These are phyloP conservation scores for Fistulinella cinereoalba DNA, from an alignment of 1,284 basidiomycete species.

Conservation along the genomic window DNA sequence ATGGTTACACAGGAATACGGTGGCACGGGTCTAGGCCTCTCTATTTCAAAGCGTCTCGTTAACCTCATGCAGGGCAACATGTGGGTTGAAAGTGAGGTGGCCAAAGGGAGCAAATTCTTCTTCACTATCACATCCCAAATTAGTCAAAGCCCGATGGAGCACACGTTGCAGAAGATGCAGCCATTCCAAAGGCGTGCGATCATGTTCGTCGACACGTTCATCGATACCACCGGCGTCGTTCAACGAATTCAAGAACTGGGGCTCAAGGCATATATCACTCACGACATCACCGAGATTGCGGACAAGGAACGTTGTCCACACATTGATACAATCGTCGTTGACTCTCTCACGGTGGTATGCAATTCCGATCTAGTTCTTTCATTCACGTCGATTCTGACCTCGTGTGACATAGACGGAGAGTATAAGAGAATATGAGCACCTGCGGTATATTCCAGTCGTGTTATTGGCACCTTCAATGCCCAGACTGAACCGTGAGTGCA, in stretches of 20 bases:
- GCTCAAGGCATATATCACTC: conserved; percentile 78
- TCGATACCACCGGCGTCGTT: conserved; percentile 76
- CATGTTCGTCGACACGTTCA: conserved; percentile 87
- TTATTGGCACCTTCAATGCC: conserved; percentile 82
- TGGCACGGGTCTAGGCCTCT: conserved; percentile 95
- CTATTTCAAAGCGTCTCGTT: conserved; percentile 93
- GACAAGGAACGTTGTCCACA: conserved; percentile 82
- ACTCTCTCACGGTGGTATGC: conserved; percentile 81
- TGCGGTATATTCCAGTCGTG: conserved; percentile 96
- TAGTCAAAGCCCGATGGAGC: conserved; percentile 70
- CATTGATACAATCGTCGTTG: conserved; percentile 95
- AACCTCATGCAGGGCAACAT: conserved; percentile 98
- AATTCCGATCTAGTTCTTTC: conserved; percentile 7
- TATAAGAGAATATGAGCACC: conserved; percentile 89
- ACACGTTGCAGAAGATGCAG: conserved; percentile 71
- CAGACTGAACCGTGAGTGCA: conserved; percentile 65
- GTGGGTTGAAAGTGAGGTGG: conserved; percentile 95
- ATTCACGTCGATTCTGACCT: conserved; percentile 12
- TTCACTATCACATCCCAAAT: conserved; percentile 91
- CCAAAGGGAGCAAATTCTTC: conserved; percentile 94
- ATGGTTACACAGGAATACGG: conserved; percentile 77
- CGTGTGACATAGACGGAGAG: conserved; percentile 66
- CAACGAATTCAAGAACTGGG: conserved; percentile 79
- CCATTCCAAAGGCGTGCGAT: conserved; percentile 79
- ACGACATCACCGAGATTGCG: conserved; percentile 75